phyloP scores from a whole-genome alignment of 176 grass and related monocot species.

The Eremochloa ophiuroides region DNA sequence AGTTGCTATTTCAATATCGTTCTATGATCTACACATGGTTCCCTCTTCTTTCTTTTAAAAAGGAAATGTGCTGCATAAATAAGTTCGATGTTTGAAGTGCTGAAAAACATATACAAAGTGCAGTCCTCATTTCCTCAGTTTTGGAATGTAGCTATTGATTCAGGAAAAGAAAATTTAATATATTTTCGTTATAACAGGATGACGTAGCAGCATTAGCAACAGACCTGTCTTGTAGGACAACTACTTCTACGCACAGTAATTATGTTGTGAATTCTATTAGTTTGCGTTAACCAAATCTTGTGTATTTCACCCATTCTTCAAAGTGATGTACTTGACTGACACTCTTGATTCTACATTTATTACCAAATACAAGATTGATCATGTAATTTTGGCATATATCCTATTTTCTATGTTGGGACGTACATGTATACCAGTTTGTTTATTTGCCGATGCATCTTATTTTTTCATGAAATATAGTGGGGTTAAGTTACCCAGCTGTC shows the following conservation, averaged over 20 bases:
- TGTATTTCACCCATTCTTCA: not conserved
- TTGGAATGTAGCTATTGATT: not conserved
- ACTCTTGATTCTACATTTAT: not conserved
- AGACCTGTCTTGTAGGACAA: not conserved
- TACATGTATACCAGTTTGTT: not conserved
- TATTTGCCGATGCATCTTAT: conserved; percentile 10
- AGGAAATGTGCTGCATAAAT: not conserved
- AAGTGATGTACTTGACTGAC: not conserved
- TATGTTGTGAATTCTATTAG: not conserved
- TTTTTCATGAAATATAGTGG: not conserved
- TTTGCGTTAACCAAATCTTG: not conserved
- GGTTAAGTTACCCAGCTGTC: not conserved
- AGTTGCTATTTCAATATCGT: conserved; percentile 38
- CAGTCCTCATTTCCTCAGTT: conserved; percentile 11
- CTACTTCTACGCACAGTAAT: not conserved
- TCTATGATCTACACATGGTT: not conserved
- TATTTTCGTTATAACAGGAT: conserved; percentile 7
- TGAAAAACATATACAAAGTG: not conserved
- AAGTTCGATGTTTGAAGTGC: not conserved
- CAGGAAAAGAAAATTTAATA: conserved; percentile 4
- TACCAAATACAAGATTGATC: not conserved
- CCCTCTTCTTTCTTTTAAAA: not conserved
- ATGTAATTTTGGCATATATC: not conserved
- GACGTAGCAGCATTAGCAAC: not conserved
- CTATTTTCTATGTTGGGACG: no score